A percentile compares a stretch with the other conserved stretches of the same genome.
These are phyloP conservation scores for Rhizopogon salebrosus DNA, from an alignment of 768 basidiomycete species.

Conservation along the genomic window DNA sequence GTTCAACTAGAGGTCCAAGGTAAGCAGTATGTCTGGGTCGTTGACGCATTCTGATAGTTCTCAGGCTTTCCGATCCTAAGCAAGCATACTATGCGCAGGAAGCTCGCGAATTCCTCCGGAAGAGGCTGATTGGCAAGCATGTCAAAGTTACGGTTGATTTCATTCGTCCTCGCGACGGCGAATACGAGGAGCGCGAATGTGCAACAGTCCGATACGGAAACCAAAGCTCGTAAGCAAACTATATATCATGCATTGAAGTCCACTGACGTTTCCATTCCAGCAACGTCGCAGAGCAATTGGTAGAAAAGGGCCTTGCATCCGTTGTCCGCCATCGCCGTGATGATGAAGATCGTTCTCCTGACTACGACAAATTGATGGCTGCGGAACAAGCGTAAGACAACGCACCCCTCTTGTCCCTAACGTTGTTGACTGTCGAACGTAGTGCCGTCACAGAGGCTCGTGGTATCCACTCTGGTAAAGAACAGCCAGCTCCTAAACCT, in stretches of 20 bases:
- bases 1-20: constrained; percentile 85
- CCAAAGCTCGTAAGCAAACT: constrained; percentile 60
- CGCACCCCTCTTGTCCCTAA: background rate
- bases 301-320: constrained; percentile 89
- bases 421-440: constrained; percentile 7
- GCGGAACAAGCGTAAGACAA: constrained; percentile 82
- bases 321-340: constrained; percentile 90
- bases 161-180: constrained; percentile 85
- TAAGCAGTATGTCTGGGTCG: constrained; percentile 27
- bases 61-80: constrained; percentile 77
- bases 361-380: constrained; percentile 93
- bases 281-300: constrained; percentile 87
- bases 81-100: constrained; percentile 87
- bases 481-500: constrained; percentile 69
- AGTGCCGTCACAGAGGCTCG: constrained; percentile 75
- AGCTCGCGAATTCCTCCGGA: constrained; percentile 89
- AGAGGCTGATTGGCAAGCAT: constrained; percentile 85
- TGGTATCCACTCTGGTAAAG: constrained; percentile 93
- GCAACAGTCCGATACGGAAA: constrained; percentile 83
- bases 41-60: constrained; percentile 2
- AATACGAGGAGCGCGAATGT: constrained; percentile 90
- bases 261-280: constrained; percentile 32
- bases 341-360: constrained; percentile 93
- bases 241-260: background rate
- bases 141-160: constrained; percentile 87